Evolutionary conservation across 768 basidiomycete genomes (phyloP).

Genomic region (Leccinum uliginosum): DNA sequence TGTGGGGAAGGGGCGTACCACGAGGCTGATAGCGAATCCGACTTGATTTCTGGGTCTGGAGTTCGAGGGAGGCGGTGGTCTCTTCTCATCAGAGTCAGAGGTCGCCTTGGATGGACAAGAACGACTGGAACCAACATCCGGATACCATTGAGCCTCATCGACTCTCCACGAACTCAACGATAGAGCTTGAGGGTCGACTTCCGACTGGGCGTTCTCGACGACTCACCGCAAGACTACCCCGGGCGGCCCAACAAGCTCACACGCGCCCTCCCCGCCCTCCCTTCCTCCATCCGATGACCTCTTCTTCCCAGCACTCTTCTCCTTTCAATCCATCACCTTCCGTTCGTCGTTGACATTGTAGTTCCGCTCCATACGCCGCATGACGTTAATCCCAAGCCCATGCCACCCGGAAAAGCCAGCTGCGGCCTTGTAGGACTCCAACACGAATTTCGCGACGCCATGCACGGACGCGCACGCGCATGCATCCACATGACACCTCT

Average conservation of each 20-base stretch:
- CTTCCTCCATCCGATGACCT: conserved; percentile 10
- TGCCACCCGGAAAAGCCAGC: conserved; percentile 29
- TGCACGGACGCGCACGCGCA: background rate
- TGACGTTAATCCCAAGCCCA: conserved; percentile 17
- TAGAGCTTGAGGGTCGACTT: background rate
- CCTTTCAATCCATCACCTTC: background rate
- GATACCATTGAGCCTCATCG: conserved; percentile 14
- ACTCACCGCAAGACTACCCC: conserved; percentile 11
- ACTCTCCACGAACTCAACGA: background rate
- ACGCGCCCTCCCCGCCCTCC: no score
- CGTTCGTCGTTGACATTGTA: background rate
- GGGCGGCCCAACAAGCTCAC: conserved; percentile 23
- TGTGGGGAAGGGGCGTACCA: conserved; percentile 7
- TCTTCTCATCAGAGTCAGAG: conserved; percentile 4
- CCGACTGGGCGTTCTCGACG: background rate
- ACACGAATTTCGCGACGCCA: conserved; percentile 11
- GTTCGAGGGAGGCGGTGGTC: background rate
- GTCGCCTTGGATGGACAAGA: background rate
- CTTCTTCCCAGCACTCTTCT: background rate
- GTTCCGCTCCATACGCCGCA: background rate
- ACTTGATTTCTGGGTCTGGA: background rate
- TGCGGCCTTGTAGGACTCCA: conserved; percentile 25
- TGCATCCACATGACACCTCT: background rate
- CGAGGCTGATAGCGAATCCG: conserved; percentile 11
- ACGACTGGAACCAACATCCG: conserved; percentile 3